Conservation (phyloP, 192 early-diverging fungal species). For the Umbelopsis ramanniana region DNA sequence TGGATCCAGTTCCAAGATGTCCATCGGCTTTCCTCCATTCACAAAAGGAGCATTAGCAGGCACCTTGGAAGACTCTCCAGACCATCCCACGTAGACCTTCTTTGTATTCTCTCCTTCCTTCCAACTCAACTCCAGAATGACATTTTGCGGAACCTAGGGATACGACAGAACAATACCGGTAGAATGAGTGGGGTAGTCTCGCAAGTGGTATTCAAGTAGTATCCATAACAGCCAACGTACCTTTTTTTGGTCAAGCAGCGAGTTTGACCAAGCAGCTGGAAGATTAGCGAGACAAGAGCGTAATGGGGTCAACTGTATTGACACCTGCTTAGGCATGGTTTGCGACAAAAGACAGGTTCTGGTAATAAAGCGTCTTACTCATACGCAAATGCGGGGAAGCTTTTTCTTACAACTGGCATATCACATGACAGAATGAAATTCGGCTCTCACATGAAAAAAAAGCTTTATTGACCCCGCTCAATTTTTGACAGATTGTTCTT, state of each 20-base stretch:
- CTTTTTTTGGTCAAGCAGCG: constrained; percentile 71
- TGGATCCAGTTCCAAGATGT: constrained; percentile 74
- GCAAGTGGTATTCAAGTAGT: constrained; percentile 1
- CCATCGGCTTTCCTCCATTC: constrained; percentile 32
- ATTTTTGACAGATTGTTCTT: too few species aligned
- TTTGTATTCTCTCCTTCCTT: constrained; percentile 35
- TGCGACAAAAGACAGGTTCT: neutral
- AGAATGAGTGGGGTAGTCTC: neutral
- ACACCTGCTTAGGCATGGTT: constrained; percentile 64
- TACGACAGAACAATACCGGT: neutral
- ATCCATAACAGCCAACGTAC: constrained; percentile 38
- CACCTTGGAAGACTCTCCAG: constrained; percentile 55
- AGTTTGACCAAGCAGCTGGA: constrained; percentile 72
- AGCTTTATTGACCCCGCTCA: too few species aligned
- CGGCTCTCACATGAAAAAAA: constrained; percentile 4
- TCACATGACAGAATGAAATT: constrained; percentile 19
- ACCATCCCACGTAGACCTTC: constrained; percentile 69
- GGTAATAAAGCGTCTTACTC: constrained; percentile 14
- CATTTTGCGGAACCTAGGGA: constrained; percentile 59
- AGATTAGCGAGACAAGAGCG: constrained; percentile 75
- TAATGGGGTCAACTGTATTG: constrained; percentile 67
- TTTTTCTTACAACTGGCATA: neutral
- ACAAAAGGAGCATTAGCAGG: constrained; percentile 36
- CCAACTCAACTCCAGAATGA: constrained; percentile 62
- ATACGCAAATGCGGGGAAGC: constrained; percentile 11